Evolutionary conservation across 2,329 filamentous ascomycete genomes (phyloP).

Genomic region (Trichoderma lentiforme): DNA sequence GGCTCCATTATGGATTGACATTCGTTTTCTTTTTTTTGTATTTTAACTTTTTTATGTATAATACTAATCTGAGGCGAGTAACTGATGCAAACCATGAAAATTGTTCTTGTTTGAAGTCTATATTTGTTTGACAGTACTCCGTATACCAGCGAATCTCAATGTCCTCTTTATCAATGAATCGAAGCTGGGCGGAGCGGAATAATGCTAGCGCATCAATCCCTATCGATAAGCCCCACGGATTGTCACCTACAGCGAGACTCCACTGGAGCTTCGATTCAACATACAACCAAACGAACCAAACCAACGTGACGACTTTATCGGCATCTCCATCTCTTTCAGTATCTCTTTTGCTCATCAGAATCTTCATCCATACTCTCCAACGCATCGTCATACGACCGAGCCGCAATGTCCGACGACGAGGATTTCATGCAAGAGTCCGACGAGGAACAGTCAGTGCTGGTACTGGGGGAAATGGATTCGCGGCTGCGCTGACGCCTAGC

Average conservation of each 20-base stretch:
- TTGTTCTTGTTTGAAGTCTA: neutral
- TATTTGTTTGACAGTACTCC: neutral
- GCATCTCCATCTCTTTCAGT: neutral
- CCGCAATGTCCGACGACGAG: constrained; percentile 50
- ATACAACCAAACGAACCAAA: neutral
- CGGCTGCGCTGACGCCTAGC: constrained; percentile 17
- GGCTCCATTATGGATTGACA: neutral
- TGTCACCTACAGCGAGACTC: neutral
- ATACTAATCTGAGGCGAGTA: neutral
- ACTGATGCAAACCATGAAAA: neutral
- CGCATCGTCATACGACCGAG: no score
- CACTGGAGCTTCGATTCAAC: constrained; percentile 8
- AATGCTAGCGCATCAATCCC: neutral
- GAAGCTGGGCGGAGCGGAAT: neutral
- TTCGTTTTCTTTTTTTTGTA: neutral
- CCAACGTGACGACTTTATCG: neutral
- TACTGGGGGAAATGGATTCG: neutral
- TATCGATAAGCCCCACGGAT: constrained; percentile 22
- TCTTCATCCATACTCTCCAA: neutral
- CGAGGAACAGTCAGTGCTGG: constrained; percentile 40
- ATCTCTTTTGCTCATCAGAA: neutral
- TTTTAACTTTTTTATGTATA: neutral
- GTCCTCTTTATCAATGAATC: no score
- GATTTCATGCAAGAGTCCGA: constrained; percentile 49
- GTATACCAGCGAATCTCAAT: no score